Base-by-base conservation (phyloP, 1,284 basidiomycete genomes). In the Mycosarcoma mackinlayi region DNA sequence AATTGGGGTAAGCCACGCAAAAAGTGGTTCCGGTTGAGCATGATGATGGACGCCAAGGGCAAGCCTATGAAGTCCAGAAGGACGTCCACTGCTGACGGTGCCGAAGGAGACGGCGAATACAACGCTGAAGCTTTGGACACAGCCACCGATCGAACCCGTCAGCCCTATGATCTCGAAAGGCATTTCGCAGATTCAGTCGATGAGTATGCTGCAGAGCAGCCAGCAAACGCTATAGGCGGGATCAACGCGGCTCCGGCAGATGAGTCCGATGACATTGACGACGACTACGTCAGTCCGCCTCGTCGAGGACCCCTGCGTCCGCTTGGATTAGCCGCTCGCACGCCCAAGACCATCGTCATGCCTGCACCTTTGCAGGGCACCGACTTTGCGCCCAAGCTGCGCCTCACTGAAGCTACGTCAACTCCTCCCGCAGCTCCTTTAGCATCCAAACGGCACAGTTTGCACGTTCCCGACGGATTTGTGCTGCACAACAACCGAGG, bases 381-480 rank as follows among this genome's bases (percentile, higher is more conserved):
- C 24, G 54, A 59, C 19, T 52, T 68, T 9, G 68, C 74, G 6
- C 77, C 76, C 16, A 62, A 54, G 23, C 41, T 60, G 13, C 58
- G 62, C 8, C 46, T 79, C 18, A 70, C 63, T 0, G 61, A 64
- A 9, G 30, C 31, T 1, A 18, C 24, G 24, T 28, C 28, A 21
- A 30, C 46, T 6, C 14, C 33, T 9, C 8, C 30, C 10, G 21
- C 14, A 1, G 38, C 38, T 39, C 45, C 54, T 13, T 16, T 34
- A n/a, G 39, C 38, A 16, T 23, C 45, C 0, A 60, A 61, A 30
- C 63, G 68, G 13, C 67, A 66, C 45, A 73, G 60, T 44, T n/a
- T 77, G 33, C 69, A 77, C 35, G 77, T 75, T 3, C 76, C 76
- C 9, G 75, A 77, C 11, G 77, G 77, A 6, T 78, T 78, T 28